phyloP scores from a whole-genome alignment of 2,329 filamentous ascomycete species.

The Beauveria medogensis region DNA sequence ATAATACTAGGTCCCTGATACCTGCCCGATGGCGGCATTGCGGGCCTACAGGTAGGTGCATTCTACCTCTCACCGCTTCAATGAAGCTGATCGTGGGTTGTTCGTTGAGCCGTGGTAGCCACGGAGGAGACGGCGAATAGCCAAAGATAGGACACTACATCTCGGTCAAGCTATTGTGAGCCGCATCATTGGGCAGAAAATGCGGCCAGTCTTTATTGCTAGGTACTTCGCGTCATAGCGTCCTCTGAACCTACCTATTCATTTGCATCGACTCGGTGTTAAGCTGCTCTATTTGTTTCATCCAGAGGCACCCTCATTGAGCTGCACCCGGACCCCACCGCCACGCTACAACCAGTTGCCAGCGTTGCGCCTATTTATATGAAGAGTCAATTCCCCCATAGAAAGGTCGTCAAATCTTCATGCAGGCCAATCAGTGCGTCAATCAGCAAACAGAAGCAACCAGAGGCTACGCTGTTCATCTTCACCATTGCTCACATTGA shows the following conservation, averaged over 20 bases:
- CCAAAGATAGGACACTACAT: not conserved
- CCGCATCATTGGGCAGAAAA: too few species aligned
- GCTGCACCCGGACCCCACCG: not conserved
- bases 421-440: not conserved
- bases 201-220: not conserved
- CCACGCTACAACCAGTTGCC: not conserved
- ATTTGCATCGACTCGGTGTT: too few species aligned
- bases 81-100: constrained; percentile 5
- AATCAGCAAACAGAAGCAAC: not conserved
- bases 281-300: too few species aligned
- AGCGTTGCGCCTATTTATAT: too few species aligned
- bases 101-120: too few species aligned
- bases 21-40: not conserved
- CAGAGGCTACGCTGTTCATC: not conserved
- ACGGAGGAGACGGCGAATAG: not conserved
- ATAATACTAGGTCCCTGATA: constrained; percentile 9
- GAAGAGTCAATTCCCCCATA: not conserved
- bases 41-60: not conserved
- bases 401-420: not conserved
- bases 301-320: too few species aligned
- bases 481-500: not conserved
- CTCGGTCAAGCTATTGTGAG: too few species aligned
- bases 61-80: constrained; percentile 19
- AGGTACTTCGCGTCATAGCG: too few species aligned
- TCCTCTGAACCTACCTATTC: too few species aligned